Conservation (phyloP, 129 eudicot species). For the Centaurea solstitialis region DNA sequence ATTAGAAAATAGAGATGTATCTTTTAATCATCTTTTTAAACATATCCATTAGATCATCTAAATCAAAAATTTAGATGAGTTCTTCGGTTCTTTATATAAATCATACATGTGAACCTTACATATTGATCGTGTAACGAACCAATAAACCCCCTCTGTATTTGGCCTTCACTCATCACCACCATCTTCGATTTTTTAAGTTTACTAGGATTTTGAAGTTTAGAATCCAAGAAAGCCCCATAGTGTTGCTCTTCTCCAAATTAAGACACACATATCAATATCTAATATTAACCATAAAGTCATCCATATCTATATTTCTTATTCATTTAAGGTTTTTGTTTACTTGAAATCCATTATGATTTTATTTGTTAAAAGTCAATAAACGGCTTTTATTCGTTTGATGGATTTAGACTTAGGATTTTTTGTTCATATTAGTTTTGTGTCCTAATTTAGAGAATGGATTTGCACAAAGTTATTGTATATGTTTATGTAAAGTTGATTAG, state of each 20-base stretch:
- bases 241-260: background rate
- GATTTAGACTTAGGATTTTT: background rate
- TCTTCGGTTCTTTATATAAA: no score
- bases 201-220: background rate
- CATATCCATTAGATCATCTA: no score
- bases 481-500: background rate
- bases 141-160: background rate
- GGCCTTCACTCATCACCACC: background rate
- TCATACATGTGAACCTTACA: background rate
- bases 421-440: background rate
- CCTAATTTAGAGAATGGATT: background rate
- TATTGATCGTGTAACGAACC: background rate
- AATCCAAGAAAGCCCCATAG: background rate
- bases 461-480: background rate
- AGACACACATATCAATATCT: background rate
- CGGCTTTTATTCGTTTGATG: background rate
- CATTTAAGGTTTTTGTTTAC: background rate
- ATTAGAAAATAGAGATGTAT: no score
- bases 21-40: no score
- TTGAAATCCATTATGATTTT: background rate
- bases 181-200: background rate
- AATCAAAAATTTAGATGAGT: no score
- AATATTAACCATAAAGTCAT: no score
- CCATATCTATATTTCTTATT: background rate
- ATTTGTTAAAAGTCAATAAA: background rate